Base-by-base conservation (phyloP, 1,284 basidiomycete genomes). In the Peniophora sp. region DNA sequence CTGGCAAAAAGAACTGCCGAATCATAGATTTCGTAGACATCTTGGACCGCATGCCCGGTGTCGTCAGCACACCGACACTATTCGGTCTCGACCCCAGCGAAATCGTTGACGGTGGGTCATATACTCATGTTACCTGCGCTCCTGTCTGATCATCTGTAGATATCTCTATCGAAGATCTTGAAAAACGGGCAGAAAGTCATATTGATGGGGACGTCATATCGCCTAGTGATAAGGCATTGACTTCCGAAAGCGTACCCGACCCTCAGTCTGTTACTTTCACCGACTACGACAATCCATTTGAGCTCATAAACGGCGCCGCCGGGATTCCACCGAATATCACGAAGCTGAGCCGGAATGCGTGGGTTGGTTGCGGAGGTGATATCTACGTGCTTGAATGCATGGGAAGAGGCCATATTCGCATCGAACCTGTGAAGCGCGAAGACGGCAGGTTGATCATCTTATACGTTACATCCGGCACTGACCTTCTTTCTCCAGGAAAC, bases 1-100 rank as follows among this genome's bases (percentile, higher is more conserved):
- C 90, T 0, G 87, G 82, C 44, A 99, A 99, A 67, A 60, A 65
- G 35, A 84, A 97, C 62, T 98, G 96, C 64, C 80, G 82, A 20
- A 82, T 98, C 47, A 86, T 99, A 53, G 95, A 99, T 64, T 86
- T 97, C 54, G 92, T 96, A 5, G 94, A 95, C 57, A 90, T 81
- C 49, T 73, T 81, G 23, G 71, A 71, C 24, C 78, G 84, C n/a
- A 75, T 88, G 3, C 62, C 76, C 18, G 92, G 91, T 3, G 73
- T 97, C 24, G 69, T 92, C 15, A 91, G 87, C 15, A 78, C 81
- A 1, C 96, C 95, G 0, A 92, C 89, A 2, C 68, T 98, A 8
- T 91, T 94, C 58, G 95, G 96, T 0, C 69, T 98, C 1, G 83
- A 90, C 59, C 85, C 90, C n/a, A 68, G 73, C 3, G 80, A 83